Percentiles rank a stretch among this genome's conserved stretches.
These are phyloP conservation scores for Phaeosphaeriaceae sp. DNA, from an alignment of 2,329 filamentous ascomycete genomes.

Conservation along the genomic window DNA sequence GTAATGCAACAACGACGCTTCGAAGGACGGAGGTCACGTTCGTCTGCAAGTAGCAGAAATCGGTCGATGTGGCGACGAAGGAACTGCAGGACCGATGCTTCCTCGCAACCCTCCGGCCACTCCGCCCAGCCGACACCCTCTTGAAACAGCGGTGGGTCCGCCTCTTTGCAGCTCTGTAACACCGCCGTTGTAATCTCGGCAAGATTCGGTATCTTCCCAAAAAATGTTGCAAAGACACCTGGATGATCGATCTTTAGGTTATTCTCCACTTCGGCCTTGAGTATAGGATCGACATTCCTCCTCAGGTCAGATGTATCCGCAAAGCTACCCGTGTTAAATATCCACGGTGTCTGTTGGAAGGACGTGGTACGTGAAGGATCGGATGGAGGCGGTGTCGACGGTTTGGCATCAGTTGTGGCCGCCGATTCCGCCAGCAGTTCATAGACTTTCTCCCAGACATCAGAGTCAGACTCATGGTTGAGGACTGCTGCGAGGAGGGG, in stretches of 20 bases:
- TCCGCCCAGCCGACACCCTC: constrained; percentile 28
- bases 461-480: constrained; percentile 9
- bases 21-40: constrained; percentile 8
- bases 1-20: constrained; percentile 10
- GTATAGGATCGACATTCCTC: too few species aligned
- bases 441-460: constrained; percentile 41
- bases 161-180: constrained; percentile 9
- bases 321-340: constrained; percentile 15
- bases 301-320: constrained; percentile 8
- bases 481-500: constrained; percentile 13
- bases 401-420: neutral
- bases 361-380: constrained; percentile 20
- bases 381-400: constrained; percentile 37
- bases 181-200: constrained; percentile 6
- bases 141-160: constrained; percentile 8
- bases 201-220: constrained; percentile 10
- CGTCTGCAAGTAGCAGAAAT: constrained; percentile 11
- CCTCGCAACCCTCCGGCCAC: constrained; percentile 34
- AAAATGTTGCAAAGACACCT: constrained; percentile 3
- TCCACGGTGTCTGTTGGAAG: constrained; percentile 34
- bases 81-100: constrained; percentile 30
- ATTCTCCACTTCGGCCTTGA: constrained; percentile 12
- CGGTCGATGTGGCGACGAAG: constrained; percentile 10
- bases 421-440: constrained; percentile 38
- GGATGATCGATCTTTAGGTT: constrained; percentile 11